Percentiles rank a stretch among this genome's conserved stretches.
These are phyloP conservation scores for Pichia pseudocactophila DNA, from an alignment of 805 yeast genomes.

Conservation along the genomic window DNA sequence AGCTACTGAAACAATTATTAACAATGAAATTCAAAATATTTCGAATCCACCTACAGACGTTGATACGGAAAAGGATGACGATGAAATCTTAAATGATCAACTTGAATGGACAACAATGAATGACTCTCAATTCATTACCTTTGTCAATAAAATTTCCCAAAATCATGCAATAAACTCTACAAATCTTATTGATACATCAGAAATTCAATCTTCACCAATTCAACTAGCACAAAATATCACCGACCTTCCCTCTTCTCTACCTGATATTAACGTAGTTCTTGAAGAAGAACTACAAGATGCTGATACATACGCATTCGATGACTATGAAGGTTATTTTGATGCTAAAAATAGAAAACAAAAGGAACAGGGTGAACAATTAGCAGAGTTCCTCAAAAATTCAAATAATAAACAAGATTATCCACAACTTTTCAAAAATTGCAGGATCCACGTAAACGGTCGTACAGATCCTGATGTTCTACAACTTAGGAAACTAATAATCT, in stretches of 20 bases:
- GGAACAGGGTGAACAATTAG: slow-evolving; percentile 40
- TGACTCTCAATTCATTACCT: slow-evolving; percentile 31
- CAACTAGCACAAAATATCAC: slow-evolving; percentile 3
- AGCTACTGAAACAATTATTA: background rate
- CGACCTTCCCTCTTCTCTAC: no score
- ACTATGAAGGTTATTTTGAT: slow-evolving; percentile 54
- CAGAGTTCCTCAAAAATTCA: slow-evolving; percentile 39
- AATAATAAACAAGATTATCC: slow-evolving; percentile 19
- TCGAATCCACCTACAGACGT: background rate
- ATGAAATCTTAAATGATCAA: background rate
- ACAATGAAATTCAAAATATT: background rate
- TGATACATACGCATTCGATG: slow-evolving; percentile 47
- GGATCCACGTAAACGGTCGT: slow-evolving; percentile 79
- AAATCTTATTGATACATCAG: background rate
- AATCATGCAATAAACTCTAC: slow-evolving; percentile 1
- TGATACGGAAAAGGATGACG: slow-evolving; percentile 9
- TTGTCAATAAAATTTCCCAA: slow-evolving; percentile 22
- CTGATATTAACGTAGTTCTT: background rate
- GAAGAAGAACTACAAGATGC: slow-evolving; percentile 10
- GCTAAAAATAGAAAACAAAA: slow-evolving; percentile 59
- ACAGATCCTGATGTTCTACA: slow-evolving; percentile 73
- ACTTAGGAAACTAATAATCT: slow-evolving; percentile 59
- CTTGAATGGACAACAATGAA: slow-evolving; percentile 30
- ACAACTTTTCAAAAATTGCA: slow-evolving; percentile 51
- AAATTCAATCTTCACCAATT: slow-evolving; percentile 5